phyloP scores from a whole-genome alignment of 2,329 filamentous ascomycete genomes.

The Boeremia lycopersici region DNA sequence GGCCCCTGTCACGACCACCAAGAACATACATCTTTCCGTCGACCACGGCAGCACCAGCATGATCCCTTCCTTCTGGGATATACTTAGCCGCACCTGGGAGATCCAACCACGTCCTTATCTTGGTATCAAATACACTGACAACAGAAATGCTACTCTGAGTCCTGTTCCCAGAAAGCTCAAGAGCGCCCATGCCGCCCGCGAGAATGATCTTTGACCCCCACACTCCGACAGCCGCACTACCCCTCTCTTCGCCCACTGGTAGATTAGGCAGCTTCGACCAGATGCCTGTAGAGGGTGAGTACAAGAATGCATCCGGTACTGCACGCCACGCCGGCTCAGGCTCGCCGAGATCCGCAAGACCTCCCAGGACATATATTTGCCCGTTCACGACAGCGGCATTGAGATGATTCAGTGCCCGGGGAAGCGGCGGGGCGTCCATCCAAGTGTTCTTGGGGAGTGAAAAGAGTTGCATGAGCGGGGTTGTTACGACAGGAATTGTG shows the following conservation, averaged over 20 bases:
- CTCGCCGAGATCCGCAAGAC: conserved; percentile 17
- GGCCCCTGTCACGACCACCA: conserved; percentile 25
- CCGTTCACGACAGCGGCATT: conserved; percentile 29
- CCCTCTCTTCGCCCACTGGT: conserved; percentile 14
- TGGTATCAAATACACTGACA: conserved; percentile 19
- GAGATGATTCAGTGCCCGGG: conserved; percentile 31
- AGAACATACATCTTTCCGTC: conserved; percentile 32
- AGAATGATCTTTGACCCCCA: conserved; percentile 25
- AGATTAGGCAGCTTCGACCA: background rate
- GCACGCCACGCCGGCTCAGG: conserved; percentile 16
- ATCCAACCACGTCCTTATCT: background rate
- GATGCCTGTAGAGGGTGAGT: background rate
- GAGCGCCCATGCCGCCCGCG: conserved; percentile 27
- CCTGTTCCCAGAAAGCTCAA: conserved; percentile 10
- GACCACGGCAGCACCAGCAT: conserved; percentile 33
- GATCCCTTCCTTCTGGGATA: conserved; percentile 31
- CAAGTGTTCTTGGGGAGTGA: conserved; percentile 26
- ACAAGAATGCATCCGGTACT: conserved; percentile 21
- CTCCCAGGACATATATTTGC: conserved; percentile 34
- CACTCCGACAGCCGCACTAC: conserved; percentile 30
- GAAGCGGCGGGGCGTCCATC: conserved; percentile 21
- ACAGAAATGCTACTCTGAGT: conserved; percentile 16
- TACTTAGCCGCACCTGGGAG: conserved; percentile 14
- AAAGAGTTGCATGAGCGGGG: conserved; percentile 29
- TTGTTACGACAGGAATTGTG: conserved; percentile 18